phyloP scores from a whole-genome alignment of 2,329 filamentous ascomycete species.

The Ascochyta fabae region DNA sequence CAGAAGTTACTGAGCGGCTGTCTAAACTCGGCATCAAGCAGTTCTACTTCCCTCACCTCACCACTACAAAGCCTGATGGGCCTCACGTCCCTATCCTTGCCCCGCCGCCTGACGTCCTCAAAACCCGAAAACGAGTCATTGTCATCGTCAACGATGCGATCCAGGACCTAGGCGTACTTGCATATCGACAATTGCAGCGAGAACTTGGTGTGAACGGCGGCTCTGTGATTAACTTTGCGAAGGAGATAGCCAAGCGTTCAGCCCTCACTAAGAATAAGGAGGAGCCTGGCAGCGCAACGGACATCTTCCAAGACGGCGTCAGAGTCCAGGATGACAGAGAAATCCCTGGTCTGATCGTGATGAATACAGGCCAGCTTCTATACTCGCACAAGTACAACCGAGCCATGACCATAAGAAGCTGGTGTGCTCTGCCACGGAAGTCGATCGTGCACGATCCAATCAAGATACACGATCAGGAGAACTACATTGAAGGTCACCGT shows the following conservation, averaged over 20 bases:
- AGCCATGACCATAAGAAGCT: constrained; percentile 65
- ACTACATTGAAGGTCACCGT: constrained; percentile 68
- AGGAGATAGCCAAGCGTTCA: constrained; percentile 49
- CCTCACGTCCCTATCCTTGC: constrained; percentile 75
- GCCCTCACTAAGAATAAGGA: constrained; percentile 7
- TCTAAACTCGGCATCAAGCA: constrained; percentile 64
- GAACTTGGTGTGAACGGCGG: constrained; percentile 72
- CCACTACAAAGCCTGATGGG: constrained; percentile 44
- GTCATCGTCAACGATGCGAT: constrained; percentile 79
- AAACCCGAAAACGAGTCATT: constrained; percentile 67
- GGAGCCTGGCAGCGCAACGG: background rate
- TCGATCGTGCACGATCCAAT: constrained; percentile 65
- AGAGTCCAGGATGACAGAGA: constrained; percentile 23
- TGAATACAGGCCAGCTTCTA: constrained; percentile 77
- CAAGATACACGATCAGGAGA: constrained; percentile 60
- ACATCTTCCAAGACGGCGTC: constrained; percentile 30
- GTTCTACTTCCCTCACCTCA: constrained; percentile 66
- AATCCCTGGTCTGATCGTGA: constrained; percentile 64
- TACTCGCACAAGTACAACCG: constrained; percentile 73
- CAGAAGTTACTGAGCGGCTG: constrained; percentile 68
- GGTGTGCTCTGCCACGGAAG: constrained; percentile 65
- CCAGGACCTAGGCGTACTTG: constrained; percentile 77
- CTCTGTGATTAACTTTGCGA: constrained; percentile 70
- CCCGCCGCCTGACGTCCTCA: constrained; percentile 59
- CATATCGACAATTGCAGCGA: constrained; percentile 70